Conservation (phyloP, 805 yeast species). For the Schwanniomyces pseudopolymorphus region DNA sequence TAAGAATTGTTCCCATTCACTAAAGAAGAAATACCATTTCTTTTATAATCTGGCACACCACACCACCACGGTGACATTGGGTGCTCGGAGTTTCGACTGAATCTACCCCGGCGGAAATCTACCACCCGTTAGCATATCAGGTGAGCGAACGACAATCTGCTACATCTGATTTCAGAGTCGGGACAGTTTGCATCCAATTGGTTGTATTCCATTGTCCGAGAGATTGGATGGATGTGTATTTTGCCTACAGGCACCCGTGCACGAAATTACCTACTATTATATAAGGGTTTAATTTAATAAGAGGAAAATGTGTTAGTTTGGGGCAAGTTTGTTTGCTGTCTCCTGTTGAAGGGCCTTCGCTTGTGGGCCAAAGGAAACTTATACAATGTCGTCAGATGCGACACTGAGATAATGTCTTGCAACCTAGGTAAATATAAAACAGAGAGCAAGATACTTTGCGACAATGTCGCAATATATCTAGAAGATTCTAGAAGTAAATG, state of each 20-base stretch:
- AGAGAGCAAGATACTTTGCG: neutral
- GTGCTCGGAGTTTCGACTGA: constrained; percentile 1
- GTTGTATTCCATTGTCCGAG: too few relatives aligned
- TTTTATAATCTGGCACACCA: neutral
- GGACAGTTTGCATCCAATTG: neutral
- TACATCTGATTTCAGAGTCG: neutral
- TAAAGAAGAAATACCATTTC: neutral
- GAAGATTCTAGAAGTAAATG: neutral
- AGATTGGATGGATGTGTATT: too few relatives aligned
- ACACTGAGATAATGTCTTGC: too few relatives aligned
- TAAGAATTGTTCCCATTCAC: neutral
- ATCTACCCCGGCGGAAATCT: constrained; percentile 8
- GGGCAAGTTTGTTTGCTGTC: too few relatives aligned
- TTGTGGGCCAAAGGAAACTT: too few relatives aligned
- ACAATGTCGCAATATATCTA: constrained; percentile 7
- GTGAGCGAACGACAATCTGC: neutral
- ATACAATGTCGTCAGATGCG: too few relatives aligned
- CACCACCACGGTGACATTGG: neutral
- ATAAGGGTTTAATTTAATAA: too few relatives aligned
- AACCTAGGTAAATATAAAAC: too few relatives aligned
- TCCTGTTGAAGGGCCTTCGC: too few relatives aligned
- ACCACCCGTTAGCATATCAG: constrained; percentile 6
- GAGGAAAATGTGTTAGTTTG: too few relatives aligned
- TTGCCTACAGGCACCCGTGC: too few relatives aligned
- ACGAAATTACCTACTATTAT: too few relatives aligned